Evolutionary conservation across 768 basidiomycete genomes (phyloP).

Genomic region (Termitomyces sp.): DNA sequence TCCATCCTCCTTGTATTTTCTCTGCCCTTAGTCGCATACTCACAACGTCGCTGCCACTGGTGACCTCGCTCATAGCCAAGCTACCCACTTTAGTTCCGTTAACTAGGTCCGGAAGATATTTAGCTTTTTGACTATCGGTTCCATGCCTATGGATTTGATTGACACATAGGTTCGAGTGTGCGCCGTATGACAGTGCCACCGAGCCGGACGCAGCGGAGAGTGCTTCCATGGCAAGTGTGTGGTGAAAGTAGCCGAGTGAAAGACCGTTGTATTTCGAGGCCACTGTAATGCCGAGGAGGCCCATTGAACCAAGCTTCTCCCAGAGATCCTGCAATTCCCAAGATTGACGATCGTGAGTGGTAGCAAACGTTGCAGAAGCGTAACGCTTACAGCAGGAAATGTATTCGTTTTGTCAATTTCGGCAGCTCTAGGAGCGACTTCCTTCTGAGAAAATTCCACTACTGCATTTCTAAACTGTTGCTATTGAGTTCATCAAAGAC

Average conservation of each 20-base stretch:
- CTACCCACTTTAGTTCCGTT: conserved; percentile 82
- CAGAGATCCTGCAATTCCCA: conserved; percentile 60
- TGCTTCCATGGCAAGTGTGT: conserved; percentile 93
- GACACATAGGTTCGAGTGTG: conserved; percentile 87
- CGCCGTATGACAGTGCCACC: conserved; percentile 88
- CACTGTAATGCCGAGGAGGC: conserved; percentile 84
- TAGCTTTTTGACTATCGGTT: conserved; percentile 74
- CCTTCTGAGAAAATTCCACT: conserved; percentile 72
- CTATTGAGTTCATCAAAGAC: background rate
- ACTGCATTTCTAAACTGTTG: conserved; percentile 78
- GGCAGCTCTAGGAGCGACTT: conserved; percentile 80
- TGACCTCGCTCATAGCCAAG: conserved; percentile 92
- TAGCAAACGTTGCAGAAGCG: background rate
- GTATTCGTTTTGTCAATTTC: conserved; percentile 84
- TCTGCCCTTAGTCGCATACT: conserved; percentile 86
- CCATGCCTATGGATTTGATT: conserved; percentile 86
- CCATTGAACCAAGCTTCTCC: conserved; percentile 90
- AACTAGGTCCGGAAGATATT: conserved; percentile 79
- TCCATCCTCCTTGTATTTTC: conserved; percentile 71
- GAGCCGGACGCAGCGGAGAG: conserved; percentile 88
- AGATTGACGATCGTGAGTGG: conserved; percentile 3
- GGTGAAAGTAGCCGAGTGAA: conserved; percentile 78
- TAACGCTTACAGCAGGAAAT: conserved; percentile 58
- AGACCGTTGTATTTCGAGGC: conserved; percentile 79
- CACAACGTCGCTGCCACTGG: conserved; percentile 92